A percentile compares a stretch with the other conserved stretches of the same genome.
These are phyloP conservation scores for Rutidosis leptorrhynchoides DNA, from an alignment of 129 eudicot genomes.

Conservation along the genomic window DNA sequence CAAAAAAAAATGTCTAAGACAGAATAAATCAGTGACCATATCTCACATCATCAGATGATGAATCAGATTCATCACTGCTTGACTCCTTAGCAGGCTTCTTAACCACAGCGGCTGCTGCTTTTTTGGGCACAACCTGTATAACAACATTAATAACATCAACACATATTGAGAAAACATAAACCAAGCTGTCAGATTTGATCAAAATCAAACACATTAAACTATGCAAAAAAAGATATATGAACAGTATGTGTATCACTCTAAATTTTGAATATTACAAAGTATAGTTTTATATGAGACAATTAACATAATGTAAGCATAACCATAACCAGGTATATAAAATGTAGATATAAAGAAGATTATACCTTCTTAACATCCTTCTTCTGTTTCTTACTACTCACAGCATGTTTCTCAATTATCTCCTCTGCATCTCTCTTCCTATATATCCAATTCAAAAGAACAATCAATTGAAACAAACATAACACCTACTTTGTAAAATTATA, in stretches of 20 bases:
- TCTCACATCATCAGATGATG: conserved; percentile 40
- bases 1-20: background rate
- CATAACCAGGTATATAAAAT: too few species aligned
- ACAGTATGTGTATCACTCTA: too few species aligned
- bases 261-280: too few species aligned
- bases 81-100: conserved; percentile 34
- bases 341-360: background rate
- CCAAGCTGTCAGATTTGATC: background rate
- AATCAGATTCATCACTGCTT: conserved; percentile 36
- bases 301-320: too few species aligned
- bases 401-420: conserved; percentile 32
- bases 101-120: conserved; percentile 32
- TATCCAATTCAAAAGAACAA: too few species aligned
- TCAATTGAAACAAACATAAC: too few species aligned
- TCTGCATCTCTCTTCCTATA: conserved; percentile 41
- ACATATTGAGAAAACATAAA: background rate
- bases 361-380: conserved; percentile 31
- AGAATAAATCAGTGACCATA: background rate
- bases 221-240: too few species aligned
- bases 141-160: background rate
- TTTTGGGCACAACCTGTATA: conserved; percentile 25
- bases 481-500: too few species aligned
- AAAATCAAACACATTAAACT: background rate
- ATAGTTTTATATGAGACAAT: too few species aligned
- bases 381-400: too few species aligned